phyloP scores from a whole-genome alignment of 495 filamentous ascomycete genomes.

The Elaphomyces granulatus region DNA sequence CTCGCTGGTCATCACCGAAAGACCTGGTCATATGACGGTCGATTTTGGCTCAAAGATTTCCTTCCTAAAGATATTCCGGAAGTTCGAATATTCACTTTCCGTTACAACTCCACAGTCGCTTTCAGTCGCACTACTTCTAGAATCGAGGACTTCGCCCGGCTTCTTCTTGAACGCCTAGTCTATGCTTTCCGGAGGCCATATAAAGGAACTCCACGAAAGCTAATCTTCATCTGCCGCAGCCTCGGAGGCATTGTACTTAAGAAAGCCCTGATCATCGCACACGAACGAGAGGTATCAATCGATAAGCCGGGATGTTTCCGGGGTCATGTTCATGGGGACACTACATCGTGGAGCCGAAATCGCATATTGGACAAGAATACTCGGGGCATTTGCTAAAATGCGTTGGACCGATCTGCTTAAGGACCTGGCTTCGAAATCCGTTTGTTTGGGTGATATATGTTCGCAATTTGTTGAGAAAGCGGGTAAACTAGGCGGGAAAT shows the following conservation, averaged over 20 bases:
- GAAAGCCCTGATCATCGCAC: conserved; percentile 14
- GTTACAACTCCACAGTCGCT: conserved; percentile 13
- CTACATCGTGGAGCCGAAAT: conserved; percentile 18
- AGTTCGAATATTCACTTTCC: conserved; percentile 15
- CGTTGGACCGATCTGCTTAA: not conserved
- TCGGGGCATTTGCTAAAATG: not conserved
- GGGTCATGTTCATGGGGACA: conserved; percentile 20
- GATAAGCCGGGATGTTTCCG: not conserved
- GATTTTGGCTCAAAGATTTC: conserved; percentile 21
- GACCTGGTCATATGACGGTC: conserved; percentile 7
- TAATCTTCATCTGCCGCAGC: conserved; percentile 26
- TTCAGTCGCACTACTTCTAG: conserved; percentile 1
- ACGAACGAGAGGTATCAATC: conserved; percentile 5
- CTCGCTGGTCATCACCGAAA: not conserved
- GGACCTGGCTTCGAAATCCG: conserved; percentile 2
- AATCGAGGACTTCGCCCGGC: conserved; percentile 4
- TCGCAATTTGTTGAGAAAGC: conserved; percentile 4
- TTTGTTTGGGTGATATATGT: not conserved
- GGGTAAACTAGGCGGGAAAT: not conserved
- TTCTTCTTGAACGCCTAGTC: conserved; percentile 5
- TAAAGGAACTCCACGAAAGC: too few species aligned
- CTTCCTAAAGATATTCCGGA: conserved; percentile 11
- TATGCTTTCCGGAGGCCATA: not conserved
- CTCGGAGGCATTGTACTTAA: conserved; percentile 26
- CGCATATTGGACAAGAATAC: conserved; percentile 1